A percentile compares a stretch with the other conserved stretches of the same genome.
Conservation (phyloP, 352 stramenopile species). For the Plasmopara viticola region DNA sequence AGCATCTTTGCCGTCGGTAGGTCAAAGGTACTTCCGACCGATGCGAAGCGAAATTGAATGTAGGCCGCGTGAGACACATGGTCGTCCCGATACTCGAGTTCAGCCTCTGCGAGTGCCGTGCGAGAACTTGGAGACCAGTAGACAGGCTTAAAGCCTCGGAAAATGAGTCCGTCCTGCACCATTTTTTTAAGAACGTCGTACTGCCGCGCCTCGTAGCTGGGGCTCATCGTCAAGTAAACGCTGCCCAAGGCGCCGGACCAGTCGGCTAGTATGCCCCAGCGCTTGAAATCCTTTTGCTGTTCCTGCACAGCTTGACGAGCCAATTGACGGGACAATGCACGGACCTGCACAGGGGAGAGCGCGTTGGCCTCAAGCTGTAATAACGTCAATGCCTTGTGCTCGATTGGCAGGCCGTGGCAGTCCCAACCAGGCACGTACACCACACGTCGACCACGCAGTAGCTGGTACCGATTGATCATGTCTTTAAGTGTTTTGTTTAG, state of each 20-base stretch:
- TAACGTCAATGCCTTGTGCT: conserved; percentile 95
- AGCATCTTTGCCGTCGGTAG: conserved; percentile 19
- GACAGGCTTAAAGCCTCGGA: conserved; percentile 96
- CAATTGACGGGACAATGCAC: conserved; percentile 87
- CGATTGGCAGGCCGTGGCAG: conserved; percentile 98
- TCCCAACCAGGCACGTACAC: conserved; percentile 98
- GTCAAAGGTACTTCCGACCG: conserved; percentile 20
- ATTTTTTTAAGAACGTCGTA: conserved; percentile 97
- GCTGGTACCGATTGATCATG: conserved; percentile 96
- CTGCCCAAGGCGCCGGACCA: conserved; percentile 65
- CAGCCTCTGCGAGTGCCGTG: conserved; percentile 97
- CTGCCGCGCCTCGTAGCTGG: conserved; percentile 94
- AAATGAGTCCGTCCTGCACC: conserved; percentile 93
- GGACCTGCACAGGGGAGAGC: conserved; percentile 88
- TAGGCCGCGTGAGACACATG: conserved; percentile 96
- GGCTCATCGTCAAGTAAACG: conserved; percentile 93
- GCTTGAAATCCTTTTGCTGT: conserved; percentile 90
- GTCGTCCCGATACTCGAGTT: conserved; percentile 97
- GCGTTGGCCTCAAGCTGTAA: conserved; percentile 59
- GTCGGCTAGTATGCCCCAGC: conserved; percentile 92
- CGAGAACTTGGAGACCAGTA: conserved; percentile 97
- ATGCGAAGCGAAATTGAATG: conserved; percentile 75
- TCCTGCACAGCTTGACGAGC: conserved; percentile 90
- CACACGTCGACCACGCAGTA: conserved; percentile 91
- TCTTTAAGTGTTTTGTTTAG: conserved; percentile 95